Conservation (phyloP, 2,329 filamentous ascomycete genomes). For the Endocalyx cinctus region DNA sequence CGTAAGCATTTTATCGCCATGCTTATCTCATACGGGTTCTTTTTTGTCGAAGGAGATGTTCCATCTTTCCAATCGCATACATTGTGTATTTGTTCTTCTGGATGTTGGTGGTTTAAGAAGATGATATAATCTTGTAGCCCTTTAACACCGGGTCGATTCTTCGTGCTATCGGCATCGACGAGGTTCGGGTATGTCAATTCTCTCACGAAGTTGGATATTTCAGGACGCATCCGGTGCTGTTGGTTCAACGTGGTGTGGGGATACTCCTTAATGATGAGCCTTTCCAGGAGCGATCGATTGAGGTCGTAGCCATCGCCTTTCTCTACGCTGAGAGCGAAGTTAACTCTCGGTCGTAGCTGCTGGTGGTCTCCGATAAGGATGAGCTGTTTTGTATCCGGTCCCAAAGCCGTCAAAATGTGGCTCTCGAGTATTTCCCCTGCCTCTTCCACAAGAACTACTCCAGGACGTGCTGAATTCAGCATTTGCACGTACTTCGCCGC, state of each 20-base stretch:
- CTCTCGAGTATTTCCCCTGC: conserved; percentile 69
- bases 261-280: conserved; percentile 53
- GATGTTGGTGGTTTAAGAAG: conserved; percentile 60
- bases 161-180: conserved; percentile 46
- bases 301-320: conserved; percentile 62
- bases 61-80: conserved; percentile 48
- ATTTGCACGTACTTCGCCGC: conserved; percentile 58
- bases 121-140: conserved; percentile 58
- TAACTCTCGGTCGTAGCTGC: too few relatives aligned
- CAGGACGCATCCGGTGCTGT: conserved; percentile 66
- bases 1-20: conserved; percentile 62
- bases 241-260: conserved; percentile 49
- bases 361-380: too few relatives aligned
- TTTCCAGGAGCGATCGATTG: conserved; percentile 65
- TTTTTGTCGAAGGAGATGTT: conserved; percentile 47
- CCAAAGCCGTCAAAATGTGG: conserved; percentile 59
- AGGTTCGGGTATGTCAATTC: conserved; percentile 59
- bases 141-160: conserved; percentile 37
- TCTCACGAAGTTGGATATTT: conserved; percentile 58
- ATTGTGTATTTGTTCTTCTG: conserved; percentile 41
- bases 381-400: conserved; percentile 47
- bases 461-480: conserved; percentile 50
- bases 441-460: conserved; percentile 65
- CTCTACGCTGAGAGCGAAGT: conserved; percentile 57
- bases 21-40: conserved; percentile 60